Evolutionary conservation across 2,329 filamentous ascomycete species (phyloP).

Genomic region (Clonostachys solani): DNA sequence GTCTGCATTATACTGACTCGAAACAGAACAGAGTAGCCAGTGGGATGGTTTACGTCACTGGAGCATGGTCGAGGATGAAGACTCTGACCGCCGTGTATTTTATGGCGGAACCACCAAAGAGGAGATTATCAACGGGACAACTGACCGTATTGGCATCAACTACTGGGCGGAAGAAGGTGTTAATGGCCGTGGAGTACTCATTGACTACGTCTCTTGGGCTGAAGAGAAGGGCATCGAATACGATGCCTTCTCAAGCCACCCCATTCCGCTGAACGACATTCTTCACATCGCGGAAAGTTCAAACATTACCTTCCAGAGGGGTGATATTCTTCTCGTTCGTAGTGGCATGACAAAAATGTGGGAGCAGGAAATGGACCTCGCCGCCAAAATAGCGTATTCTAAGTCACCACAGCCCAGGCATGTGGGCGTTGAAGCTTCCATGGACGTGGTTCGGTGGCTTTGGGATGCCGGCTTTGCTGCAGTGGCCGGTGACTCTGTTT

Average conservation of each 20-base stretch:
- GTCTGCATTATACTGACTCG: not conserved
- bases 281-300: conserved; percentile 26
- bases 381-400: conserved; percentile 45
- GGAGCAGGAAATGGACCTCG: conserved; percentile 15
- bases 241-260: conserved; percentile 31
- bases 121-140: conserved; percentile 38
- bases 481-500: conserved; percentile 35
- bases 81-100: conserved; percentile 30
- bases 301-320: conserved; percentile 35
- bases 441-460: conserved; percentile 34
- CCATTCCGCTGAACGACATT: conserved; percentile 20
- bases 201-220: conserved; percentile 44
- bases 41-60: conserved; percentile 49
- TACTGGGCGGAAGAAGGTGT: conserved; percentile 27
- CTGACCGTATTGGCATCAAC: conserved; percentile 38
- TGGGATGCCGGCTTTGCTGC: conserved; percentile 41
- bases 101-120: conserved; percentile 40
- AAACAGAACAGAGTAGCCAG: conserved; percentile 37
- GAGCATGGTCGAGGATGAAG: conserved; percentile 27
- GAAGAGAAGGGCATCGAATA: conserved; percentile 26
- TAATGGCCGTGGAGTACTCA: conserved; percentile 40
- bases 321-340: conserved; percentile 49
- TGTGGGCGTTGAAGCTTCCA: conserved; percentile 31
- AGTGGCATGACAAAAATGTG: conserved; percentile 23
- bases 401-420: conserved; percentile 21